phyloP scores from a whole-genome alignment of 2,329 filamentous ascomycete species.

The Trichoderma pleuroti region DNA sequence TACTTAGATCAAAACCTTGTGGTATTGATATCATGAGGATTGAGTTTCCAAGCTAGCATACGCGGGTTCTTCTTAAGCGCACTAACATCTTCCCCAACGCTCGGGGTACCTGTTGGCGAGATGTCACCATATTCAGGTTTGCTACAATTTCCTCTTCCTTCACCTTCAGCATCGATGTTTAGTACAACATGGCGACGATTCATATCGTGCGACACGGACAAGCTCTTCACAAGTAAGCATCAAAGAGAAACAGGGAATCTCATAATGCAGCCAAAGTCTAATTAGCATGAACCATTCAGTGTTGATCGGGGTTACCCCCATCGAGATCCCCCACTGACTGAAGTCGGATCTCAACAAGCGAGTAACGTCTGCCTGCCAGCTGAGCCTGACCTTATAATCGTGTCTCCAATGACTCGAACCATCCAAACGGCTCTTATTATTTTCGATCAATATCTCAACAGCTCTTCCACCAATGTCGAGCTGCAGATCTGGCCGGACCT shows the following conservation, averaged over 20 bases:
- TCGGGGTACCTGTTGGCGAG: no score
- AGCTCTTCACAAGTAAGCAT: neutral
- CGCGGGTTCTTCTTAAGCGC: neutral
- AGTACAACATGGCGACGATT: neutral
- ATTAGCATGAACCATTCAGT: neutral
- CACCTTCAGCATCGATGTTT: neutral
- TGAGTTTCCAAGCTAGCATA: neutral
- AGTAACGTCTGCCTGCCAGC: neutral
- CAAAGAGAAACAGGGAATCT: neutral
- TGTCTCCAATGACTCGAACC: neutral
- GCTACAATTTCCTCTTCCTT: neutral
- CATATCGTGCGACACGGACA: neutral
- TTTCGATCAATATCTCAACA: neutral
- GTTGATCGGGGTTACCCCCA: neutral
- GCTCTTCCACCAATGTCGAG: neutral
- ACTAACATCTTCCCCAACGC: neutral
- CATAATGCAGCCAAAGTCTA: neutral
- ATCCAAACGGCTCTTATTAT: neutral
- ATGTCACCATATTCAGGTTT: no score
- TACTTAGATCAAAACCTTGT: neutral
- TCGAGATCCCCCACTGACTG: neutral
- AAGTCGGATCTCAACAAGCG: neutral
- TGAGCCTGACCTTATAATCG: neutral
- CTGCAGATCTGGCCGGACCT: neutral
- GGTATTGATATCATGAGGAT: no score